Conservation (phyloP, 1,284 basidiomycete species). For the Marasmius fiardii region DNA sequence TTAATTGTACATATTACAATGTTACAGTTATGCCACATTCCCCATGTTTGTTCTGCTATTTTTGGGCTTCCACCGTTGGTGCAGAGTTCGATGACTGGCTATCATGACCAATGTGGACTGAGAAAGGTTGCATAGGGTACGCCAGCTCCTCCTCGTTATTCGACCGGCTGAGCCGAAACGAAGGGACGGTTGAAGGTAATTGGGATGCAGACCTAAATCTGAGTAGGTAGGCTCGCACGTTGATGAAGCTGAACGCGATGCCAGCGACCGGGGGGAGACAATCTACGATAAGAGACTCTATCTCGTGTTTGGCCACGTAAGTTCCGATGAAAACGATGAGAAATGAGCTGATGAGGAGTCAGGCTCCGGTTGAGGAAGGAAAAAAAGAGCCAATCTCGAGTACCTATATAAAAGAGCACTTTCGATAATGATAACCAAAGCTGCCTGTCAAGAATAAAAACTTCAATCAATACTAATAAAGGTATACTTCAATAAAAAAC, state of each 20-base stretch:
- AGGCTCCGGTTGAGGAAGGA: neutral
- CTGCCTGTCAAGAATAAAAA: neutral
- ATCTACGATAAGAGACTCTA: neutral
- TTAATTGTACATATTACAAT: too few species aligned
- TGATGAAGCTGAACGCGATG: neutral
- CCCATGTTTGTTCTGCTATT: neutral
- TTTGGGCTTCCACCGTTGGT: neutral
- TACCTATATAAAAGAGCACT: conserved; percentile 1
- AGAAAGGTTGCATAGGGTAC: neutral
- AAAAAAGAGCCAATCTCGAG: neutral
- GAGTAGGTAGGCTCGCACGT: neutral
- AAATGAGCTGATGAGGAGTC: neutral
- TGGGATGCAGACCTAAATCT: neutral
- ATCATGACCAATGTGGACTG: neutral
- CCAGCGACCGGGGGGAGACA: neutral
- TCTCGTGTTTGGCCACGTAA: neutral
- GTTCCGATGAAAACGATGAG: conserved; percentile 1
- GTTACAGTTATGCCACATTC: too few species aligned
- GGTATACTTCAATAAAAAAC: neutral
- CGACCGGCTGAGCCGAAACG: neutral
- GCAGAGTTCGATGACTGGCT: neutral
- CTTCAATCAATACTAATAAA: neutral
- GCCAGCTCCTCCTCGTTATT: neutral
- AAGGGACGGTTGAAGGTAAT: too few species aligned
- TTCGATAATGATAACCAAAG: neutral